Base-by-base conservation (phyloP, 306 rosid genomes). In the Aeschynomene evenia region DNA sequence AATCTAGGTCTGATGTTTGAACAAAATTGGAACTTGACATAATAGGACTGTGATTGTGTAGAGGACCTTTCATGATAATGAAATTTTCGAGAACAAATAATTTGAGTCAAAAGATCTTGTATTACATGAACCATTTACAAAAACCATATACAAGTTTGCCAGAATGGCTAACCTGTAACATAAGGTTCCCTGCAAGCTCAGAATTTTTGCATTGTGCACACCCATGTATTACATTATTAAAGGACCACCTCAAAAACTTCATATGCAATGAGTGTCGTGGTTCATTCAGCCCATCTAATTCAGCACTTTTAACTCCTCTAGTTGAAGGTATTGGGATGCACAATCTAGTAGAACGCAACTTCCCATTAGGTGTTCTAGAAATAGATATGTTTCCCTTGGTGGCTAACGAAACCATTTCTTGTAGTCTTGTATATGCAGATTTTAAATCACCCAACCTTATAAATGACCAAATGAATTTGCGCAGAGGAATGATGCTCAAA, bases 321-420 rank as follows among this genome's bases (percentile, higher is more conserved):
- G 74, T 86, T 76, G 78, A 76, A 71, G 92, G 98, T 58, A 89
- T 59, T 43, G 96, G 98, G 66, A 89, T 85, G 82, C 86, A 95
- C 66, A 87, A 68, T 84, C 84, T 78, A 69, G 85, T 79, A 66
- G 83, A 73, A 80, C 34, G 49, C 31, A 76, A 50, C 83, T 76
- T 84, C 73, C 87, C 85, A 71, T 73, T 26, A 54, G 63, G 36
- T 22, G 70, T 66, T 69, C 62, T 63, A 71, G 48, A 46, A 70
- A 78, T 26, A 57, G 66, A 71, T 36, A 71, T 66, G 63, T 68
- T 77, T 72, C 80, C 90, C 60, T 64, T 77, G 33, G 22, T 50
- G 68, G 72, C 79, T 73, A 87, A 83, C 81, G 80, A 62, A 63
- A 89, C 84, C 95, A 89, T 86, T 50, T 76, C 71, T 76, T 87